Base-by-base conservation (phyloP, 2,329 filamentous ascomycete genomes). In the Ophiostoma triangulosporum region DNA sequence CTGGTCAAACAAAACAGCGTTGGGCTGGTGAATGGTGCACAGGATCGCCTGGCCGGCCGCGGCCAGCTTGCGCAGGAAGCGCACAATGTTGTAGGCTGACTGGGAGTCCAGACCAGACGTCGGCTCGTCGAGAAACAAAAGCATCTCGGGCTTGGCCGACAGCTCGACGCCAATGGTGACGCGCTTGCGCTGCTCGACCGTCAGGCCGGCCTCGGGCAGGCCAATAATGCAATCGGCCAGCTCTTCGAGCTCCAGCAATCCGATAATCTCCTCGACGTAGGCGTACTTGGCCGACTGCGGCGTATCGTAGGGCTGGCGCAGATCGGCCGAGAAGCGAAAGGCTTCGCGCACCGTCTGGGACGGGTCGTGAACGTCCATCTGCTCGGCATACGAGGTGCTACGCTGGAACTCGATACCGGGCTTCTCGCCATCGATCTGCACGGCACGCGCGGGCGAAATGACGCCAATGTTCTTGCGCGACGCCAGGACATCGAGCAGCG, bases 121-220 rank as follows among this genome's bases (percentile, higher is more conserved):
- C 0, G 85, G 86, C 65, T 90, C 86, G 58, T 90, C 86, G 35
- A 90, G 69, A 73, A 90, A 90, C 22, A 90, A 74, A 1, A 89
- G 74, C 6, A 89, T 71, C 59, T 87, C 78, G 1, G 85, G 85
- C 67, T 86, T 93, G 15, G 89, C 89, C 8, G 87, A 88, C 7
- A 95, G 74, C 64, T 95, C 89, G 9, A 95, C 88, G 61, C 87
- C 89, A 56, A 95, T 95, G 0, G 89, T 95, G n/a, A 95, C 78
- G 61, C 88, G 85, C 68, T 82, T 82, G 50, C 77, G 73, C 66
- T 81, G 76, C 62, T 81, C 78, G 12, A 80, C 77, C 4, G 82
- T 85, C 24, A 86, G 71, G 57, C 86, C 88, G 63, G 86, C 83
- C 62, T 90, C 77, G 3, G 75, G 71, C 3, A 67, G 70, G 29